These are phyloP conservation scores for Cercophora newfieldiana DNA, from an alignment of 495 filamentous ascomycete genomes.

Conservation along the genomic window DNA sequence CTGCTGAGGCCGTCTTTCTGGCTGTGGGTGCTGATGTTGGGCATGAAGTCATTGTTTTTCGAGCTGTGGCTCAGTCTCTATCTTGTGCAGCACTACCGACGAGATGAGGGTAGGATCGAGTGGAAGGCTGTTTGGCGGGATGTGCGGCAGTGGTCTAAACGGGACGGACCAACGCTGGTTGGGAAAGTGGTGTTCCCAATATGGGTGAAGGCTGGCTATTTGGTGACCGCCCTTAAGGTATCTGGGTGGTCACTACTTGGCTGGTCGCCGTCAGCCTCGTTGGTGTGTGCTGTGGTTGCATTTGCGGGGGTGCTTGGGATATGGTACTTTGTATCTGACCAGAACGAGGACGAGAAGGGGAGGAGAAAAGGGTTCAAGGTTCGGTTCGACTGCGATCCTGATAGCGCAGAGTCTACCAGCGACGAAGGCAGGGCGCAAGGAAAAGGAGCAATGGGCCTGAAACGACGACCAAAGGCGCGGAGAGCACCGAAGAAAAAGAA, in stretches of 20 bases:
- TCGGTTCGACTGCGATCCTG: background rate
- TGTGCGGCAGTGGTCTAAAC: background rate
- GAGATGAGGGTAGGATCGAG: background rate
- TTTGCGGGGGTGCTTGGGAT: background rate
- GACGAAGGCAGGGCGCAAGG: background rate
- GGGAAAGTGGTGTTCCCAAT: background rate
- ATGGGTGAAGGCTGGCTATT: background rate
- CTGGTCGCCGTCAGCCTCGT: background rate
- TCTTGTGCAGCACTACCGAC: background rate
- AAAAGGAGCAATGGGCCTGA: background rate
- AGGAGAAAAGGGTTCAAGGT: background rate
- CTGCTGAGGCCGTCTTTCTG: background rate
- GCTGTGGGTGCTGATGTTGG: background rate
- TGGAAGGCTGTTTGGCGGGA: background rate
- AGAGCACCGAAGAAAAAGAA: background rate
- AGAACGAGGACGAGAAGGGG: background rate
- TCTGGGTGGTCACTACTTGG: background rate
- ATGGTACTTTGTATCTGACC: background rate
- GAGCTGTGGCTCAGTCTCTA: slow-evolving; percentile 14
- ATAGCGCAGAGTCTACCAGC: background rate
- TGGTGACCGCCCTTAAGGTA: background rate
- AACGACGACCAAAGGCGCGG: background rate
- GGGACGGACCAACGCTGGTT: background rate
- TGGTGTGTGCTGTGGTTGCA: background rate
- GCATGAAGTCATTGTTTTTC: background rate